A percentile compares a stretch with the other conserved stretches of the same genome.
phyloP scores from a whole-genome alignment of 108 stramenopile species.

The Phaeodactylum tricornutum region DNA sequence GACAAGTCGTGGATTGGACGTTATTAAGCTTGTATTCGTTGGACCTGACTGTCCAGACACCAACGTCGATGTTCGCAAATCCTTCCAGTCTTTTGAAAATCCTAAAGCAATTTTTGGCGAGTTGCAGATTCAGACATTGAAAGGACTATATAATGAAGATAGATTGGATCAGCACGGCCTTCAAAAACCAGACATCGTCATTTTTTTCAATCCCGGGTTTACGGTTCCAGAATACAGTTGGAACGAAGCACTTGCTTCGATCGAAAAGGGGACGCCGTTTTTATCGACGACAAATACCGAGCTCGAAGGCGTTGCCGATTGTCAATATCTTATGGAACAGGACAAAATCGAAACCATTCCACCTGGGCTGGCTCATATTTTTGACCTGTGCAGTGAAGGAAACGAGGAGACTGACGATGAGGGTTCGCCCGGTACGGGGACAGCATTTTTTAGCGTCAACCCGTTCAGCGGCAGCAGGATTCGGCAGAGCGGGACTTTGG shows the following conservation, averaged over 20 bases:
- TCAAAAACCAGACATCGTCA: slow-evolving; percentile 49
- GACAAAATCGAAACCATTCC: slow-evolving; percentile 36
- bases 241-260: slow-evolving; percentile 37
- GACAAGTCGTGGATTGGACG: slow-evolving; percentile 17
- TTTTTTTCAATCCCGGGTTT: slow-evolving; percentile 87
- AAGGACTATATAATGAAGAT: slow-evolving; percentile 17
- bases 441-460: slow-evolving; percentile 65
- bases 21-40: slow-evolving; percentile 51
- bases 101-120: slow-evolving; percentile 10
- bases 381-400: slow-evolving; percentile 9
- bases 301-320: slow-evolving; percentile 73
- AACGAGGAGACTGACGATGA: slow-evolving; percentile 11
- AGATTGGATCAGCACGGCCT: slow-evolving; percentile 9
- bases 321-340: slow-evolving; percentile 48
- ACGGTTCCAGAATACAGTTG: slow-evolving; percentile 82
- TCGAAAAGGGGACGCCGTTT: slow-evolving; percentile 42
- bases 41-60: slow-evolving; percentile 65
- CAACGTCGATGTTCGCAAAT: slow-evolving; percentile 9
- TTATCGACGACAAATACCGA: slow-evolving; percentile 83
- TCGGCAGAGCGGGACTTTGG: slow-evolving; percentile 84
- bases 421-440: neutral
- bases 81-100: slow-evolving; percentile 23
- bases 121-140: slow-evolving; percentile 12
- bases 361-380: slow-evolving; percentile 18
- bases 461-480: slow-evolving; percentile 69